Base-by-base conservation (phyloP, 1,139 yeast species). In the Yamadazyma diddensiae region DNA sequence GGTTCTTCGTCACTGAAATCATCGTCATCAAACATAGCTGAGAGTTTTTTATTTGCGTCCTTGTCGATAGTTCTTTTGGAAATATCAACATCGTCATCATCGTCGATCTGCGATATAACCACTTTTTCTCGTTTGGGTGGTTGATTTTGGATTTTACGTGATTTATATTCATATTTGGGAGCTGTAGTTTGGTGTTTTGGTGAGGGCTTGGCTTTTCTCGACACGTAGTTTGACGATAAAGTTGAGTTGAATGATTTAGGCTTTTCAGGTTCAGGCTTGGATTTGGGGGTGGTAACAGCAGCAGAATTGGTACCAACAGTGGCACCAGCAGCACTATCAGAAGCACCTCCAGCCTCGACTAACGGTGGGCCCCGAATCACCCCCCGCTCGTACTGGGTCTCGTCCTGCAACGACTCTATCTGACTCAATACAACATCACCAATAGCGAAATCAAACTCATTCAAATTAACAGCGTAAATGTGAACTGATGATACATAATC, bases 331-430 rank as follows among this genome's bases (percentile, higher is more conserved):
- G 19, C 15, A 18, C 7, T 14, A 6, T 12, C 26, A 11, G 18
- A 29, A 8, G 27, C 29, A n/a, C n/a, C n/a, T n/a, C n/a, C n/a
- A n/a, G n/a, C n/a, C n/a, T n/a, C n/a, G 10, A 28, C 38, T 21
- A 65, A 48, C 15, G 38, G 51, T 1, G 70, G 68, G 1, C 72
- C 73, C 24, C 49, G 42, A 2, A 65, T 58, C 38, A 64, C 47
- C 1, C 74, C 74, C 29, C 53, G 47, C 18, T 40, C 39, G 36
- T 55, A 59, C 8, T 37, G 38, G 3, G 45, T 47, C 14, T 55
- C 26, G 4, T 54, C 41, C 6, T 46, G 38, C 13, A 45, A 41
- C 15, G 46, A 45, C 8, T 56, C 36, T 2, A 54, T 45, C 38
- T 62, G 70, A 26, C 55, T 57, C 25, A 59, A 25, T 2, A 63